Base-by-base conservation (phyloP, 2,329 filamentous ascomycete genomes). In the Fusarium sp. region DNA sequence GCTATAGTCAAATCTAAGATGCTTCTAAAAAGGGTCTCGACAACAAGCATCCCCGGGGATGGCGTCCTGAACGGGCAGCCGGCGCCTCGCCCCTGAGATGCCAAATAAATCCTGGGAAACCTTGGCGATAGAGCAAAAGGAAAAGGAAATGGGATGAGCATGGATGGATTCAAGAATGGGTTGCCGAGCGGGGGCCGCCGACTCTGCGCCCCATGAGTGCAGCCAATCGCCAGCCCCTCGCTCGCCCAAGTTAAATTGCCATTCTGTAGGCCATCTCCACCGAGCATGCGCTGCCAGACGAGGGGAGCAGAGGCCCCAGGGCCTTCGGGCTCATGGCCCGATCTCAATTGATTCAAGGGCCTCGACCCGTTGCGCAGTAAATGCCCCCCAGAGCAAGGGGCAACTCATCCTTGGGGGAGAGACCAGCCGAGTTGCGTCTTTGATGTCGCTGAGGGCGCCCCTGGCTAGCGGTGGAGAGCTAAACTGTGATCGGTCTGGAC, bases 221-320 rank as follows among this genome's bases (percentile, higher is more conserved):
- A 60, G 51, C 73, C 73, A 75, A 75, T 75, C 55, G 65, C 60
- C 44, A 65, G 59, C 37, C 43, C 41, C 30, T 65, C 58, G 48
- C 57, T 46, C 39, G 61, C 66, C 60, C 59, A 61, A 73, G 73
- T 75, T 75, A 75, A 75, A 75, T 75, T 75, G 55, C 71, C 46
- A 44, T 68, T 58, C 57, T 57, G 18, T 23, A 23, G 18, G 18
- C 18, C 18, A 23, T 23, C 18, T 23, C 18, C 18, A 23, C 18
- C 18, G 18, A 23, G 18, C 18, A 23, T 23, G 18, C 18, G 30
- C 18, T 27, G 31, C 31, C 30, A 50, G 39, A 31, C 18, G 31
- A 46, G 44, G 4, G 18, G 18, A 23, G 37, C 43, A 60, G 54
- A 50, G 12, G 3, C 30, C 37, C 51, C 46, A 28, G 63, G 23